Conservation (phyloP, 768 basidiomycete species). For the Tremella fuciformis region DNA sequence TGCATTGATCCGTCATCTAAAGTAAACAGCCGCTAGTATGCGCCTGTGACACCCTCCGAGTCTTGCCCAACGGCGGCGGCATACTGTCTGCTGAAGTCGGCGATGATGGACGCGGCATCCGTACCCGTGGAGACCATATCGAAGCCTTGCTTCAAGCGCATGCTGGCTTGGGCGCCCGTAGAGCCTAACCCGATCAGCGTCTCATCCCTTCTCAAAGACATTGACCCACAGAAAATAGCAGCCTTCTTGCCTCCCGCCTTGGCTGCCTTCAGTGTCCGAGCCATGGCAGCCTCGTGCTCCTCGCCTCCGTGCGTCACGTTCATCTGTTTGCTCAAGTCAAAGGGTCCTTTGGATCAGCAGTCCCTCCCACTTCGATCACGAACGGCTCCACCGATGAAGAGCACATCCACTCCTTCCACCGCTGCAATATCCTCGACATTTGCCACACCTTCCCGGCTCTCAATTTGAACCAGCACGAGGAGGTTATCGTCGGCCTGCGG, state of each 20-base stretch:
- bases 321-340: conserved; percentile 49
- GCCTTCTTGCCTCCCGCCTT: conserved; percentile 48
- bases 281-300: conserved; percentile 51
- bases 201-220: too few relatives aligned
- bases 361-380: not conserved
- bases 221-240: conserved; percentile 50
- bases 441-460: conserved; percentile 43
- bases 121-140: conserved; percentile 45
- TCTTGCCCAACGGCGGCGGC: conserved; percentile 22
- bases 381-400: conserved; percentile 46
- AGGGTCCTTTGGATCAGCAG: conserved; percentile 34
- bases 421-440: conserved; percentile 51
- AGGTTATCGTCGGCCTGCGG: conserved; percentile 41
- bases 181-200: conserved; percentile 16
- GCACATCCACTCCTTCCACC: conserved; percentile 48
- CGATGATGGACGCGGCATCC: conserved; percentile 25
- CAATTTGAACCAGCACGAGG: conserved; percentile 52
- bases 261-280: conserved; percentile 44
- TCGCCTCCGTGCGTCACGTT: conserved; percentile 44
- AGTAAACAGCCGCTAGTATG: conserved; percentile 21
- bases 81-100: conserved; percentile 21
- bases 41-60: conserved; percentile 13
- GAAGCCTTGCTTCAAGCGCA: conserved; percentile 43
- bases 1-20: too few relatives aligned
- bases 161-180: conserved; percentile 34